Evolutionary conservation across 495 filamentous ascomycete species (phyloP), one percentile per base, ranked within the genome.

Genomic region (Xylaria scruposa): DNA sequence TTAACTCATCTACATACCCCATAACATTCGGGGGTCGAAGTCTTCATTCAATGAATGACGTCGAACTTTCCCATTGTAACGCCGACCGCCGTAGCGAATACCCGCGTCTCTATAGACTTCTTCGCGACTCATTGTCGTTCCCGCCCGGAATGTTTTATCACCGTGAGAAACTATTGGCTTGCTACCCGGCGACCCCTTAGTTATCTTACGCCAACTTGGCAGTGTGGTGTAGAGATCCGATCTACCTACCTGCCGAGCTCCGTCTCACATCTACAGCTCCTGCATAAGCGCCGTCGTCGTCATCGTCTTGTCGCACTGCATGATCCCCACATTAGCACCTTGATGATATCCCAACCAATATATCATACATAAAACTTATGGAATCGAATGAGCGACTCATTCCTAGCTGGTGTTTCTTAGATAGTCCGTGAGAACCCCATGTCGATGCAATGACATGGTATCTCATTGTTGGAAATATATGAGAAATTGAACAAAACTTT

Each of bases 281-380:
- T 17, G 58, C 58, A 60, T 60, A 60, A 60, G 58, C 58, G 58
- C 33, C 33, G 58, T 60, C 33, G 31, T 36, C 31, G 58, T 60
- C 58, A 38, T 65, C 62, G n/a, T 15, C 62, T 49, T 47, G n/a
- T 29, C 26, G 40, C 15, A 65, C 12, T 31, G 62, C 42, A 65
- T 65, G 33, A 33, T 60, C n/a, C 3, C 24, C 61, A 38, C 62
- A 47, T 47, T 65, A 46, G 42, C 62, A 65, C 33, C 40, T 40
- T 19, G 38, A 40, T 63, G 38, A 65, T 33, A 65, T 65, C 62
- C 36, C 60, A 24, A 63, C 6, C 17, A 40, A 60, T 59, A 60
- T 21, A 36, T 59, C 26, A 60, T 60, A 56, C 13, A 56, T 56
- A 56, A 56, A 56, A 56, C 3, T 26, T 21, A 26, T 31, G 53